A percentile compares a stretch with the other conserved stretches of the same genome.
Conservation (phyloP, 345 rosid genomes). For the Camelina hispida region DNA sequence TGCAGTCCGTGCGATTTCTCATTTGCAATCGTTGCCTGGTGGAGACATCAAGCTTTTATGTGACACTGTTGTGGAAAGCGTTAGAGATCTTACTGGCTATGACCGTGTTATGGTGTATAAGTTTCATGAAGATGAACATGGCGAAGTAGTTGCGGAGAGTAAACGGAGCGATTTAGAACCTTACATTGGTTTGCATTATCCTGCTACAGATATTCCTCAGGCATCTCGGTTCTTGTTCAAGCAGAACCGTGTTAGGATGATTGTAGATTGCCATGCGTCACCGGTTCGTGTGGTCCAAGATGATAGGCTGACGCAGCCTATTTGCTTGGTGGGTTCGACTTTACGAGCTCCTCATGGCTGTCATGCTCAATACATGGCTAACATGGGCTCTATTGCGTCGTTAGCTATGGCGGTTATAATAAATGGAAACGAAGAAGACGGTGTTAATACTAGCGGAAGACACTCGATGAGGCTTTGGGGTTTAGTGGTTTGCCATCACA, state of each 20-base stretch:
- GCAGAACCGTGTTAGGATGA: conserved; percentile 96
- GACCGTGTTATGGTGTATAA: conserved; percentile 96
- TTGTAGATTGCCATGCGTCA: conserved; percentile 79
- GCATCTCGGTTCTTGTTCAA: conserved; percentile 90
- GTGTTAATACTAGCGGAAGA: conserved; percentile 57
- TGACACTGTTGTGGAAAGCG: conserved; percentile 85
- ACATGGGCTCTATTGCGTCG: conserved; percentile 91
- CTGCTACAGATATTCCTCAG: conserved; percentile 95
- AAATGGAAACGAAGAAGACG: conserved; percentile 79
- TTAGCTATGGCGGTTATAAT: conserved; percentile 88
- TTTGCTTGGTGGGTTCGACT: conserved; percentile 93
- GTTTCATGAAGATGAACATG: conserved; percentile 97
- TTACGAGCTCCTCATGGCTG: conserved; percentile 96
- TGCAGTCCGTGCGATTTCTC: conserved; percentile 88
- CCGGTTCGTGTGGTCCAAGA: conserved; percentile 71
- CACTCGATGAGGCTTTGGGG: conserved; percentile 89
- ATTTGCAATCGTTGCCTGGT: conserved; percentile 84
- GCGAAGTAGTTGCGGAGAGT: conserved; percentile 90
- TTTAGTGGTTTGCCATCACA: conserved; percentile 95
- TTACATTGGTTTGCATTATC: conserved; percentile 89
- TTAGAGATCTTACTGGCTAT: conserved; percentile 84
- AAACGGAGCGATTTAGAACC: conserved; percentile 82
- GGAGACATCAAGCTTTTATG: conserved; percentile 86
- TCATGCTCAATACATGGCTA: conserved; percentile 92
- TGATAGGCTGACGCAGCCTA: conserved; percentile 74